A percentile compares a stretch with the other conserved stretches of the same genome.
Evolutionary conservation across 345 rosid species (phyloP).

Genomic region (Noccaea caerulescens): DNA sequence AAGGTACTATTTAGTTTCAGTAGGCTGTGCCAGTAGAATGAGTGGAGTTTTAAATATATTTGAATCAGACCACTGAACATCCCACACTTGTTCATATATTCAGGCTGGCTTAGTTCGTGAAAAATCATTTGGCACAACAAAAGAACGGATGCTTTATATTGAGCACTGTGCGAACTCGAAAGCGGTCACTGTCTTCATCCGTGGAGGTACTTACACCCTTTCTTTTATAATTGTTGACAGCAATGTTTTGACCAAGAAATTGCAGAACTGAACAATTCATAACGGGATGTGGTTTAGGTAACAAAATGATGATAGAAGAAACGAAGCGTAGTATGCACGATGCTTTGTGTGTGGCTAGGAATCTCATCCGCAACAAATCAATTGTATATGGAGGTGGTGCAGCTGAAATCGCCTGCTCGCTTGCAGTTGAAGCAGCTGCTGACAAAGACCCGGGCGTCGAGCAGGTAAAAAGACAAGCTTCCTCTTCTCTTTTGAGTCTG

Average conservation of each 20-base stretch:
- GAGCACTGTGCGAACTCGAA: slow-evolving; percentile 70
- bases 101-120: slow-evolving; percentile 79
- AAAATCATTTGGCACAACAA: slow-evolving; percentile 65
- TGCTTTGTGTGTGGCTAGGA: slow-evolving; percentile 92
- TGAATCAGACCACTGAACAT: neutral
- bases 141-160: slow-evolving; percentile 62
- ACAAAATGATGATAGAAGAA: slow-evolving; percentile 98
- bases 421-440: slow-evolving; percentile 92
- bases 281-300: slow-evolving; percentile 56
- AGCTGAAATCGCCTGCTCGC: slow-evolving; percentile 90
- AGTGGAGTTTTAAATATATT: neutral
- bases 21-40: slow-evolving; percentile 8
- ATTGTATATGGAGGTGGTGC: slow-evolving; percentile 98
- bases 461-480: slow-evolving; percentile 53
- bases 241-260: neutral
- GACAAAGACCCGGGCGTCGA: slow-evolving; percentile 92
- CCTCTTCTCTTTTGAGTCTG: neutral
- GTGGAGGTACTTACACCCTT: slow-evolving; percentile 68
- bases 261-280: neutral
- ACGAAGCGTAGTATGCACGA: slow-evolving; percentile 97
- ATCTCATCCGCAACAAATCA: slow-evolving; percentile 89
- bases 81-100: slow-evolving; percentile 5
- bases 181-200: slow-evolving; percentile 79
- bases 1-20: slow-evolving; percentile 55
- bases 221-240: neutral